Evolutionary conservation across 768 basidiomycete species (phyloP), one percentile per base, ranked within the genome.

Genomic region (Lanmaoa pseudosensibilis): DNA sequence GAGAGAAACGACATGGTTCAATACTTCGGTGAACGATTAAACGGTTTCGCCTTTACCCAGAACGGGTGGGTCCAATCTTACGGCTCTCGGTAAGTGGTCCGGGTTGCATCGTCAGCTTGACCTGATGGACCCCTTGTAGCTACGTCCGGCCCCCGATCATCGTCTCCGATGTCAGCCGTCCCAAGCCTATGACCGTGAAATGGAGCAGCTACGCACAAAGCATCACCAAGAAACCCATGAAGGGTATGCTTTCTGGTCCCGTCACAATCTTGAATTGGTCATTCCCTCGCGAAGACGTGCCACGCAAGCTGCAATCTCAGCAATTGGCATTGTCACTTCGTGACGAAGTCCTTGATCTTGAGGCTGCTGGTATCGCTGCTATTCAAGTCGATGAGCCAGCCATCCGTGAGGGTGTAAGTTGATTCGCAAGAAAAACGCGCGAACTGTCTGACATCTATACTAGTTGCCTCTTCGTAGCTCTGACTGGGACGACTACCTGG

Each of bases 211-310:
- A 96, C 75, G 97, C 97, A 52, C 97, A 98, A 80, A 94, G 90
- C 71, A 70, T 98, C 69, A 92, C 95, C 65, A 78, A 83, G 72
- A 87, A 85, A 74, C 97, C 95, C 66, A 94, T 99, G 93, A 99
- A 99, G 87, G 96, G 96, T 65, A 98, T 98, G 97, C 82, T 98
- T 54, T 95, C 96, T 54, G 96, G 96, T 61, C 95, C 94, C 19
- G 95, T 98, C 74, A 94, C 94, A 59, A 97, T 99, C 77, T 86
- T 98, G 76, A 98, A 98, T 84, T 99, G 97, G 97, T 98, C 97
- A 34, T 99, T 99, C 95, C 97, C 97, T 69, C 96, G 97, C 75
- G 93, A 93, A 63, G 97, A 99, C 72, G 90, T 98, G 64, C 85
- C 90, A 52, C 92, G 92, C 72, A 96, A 98, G 78, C 75, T 95